Evolutionary conservation across 148 eudicot species (phyloP).

Genomic region (Silene conica): DNA sequence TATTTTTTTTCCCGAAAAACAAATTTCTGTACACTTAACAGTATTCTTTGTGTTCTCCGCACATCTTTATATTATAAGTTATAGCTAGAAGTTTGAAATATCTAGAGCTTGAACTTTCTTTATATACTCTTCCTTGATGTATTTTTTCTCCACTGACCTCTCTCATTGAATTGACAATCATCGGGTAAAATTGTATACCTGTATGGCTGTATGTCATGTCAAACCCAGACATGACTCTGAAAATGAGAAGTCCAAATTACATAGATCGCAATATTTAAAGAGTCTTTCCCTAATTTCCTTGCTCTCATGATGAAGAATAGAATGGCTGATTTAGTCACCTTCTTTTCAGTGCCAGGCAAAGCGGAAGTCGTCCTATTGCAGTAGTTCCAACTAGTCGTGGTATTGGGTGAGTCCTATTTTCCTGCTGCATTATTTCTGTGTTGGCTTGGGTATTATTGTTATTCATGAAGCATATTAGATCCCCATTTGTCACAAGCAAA

Average conservation of each 20-base stretch:
- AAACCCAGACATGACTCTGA: background rate
- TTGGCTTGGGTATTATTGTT: background rate
- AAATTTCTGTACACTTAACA: too few species aligned
- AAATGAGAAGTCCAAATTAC: background rate
- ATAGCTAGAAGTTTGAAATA: too few species aligned
- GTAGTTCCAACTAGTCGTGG: constrained; percentile 39
- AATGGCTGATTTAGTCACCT: background rate
- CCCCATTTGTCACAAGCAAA: background rate
- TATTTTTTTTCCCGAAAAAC: too few species aligned
- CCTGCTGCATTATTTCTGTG: background rate
- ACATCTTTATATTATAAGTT: too few species aligned
- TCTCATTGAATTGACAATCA: background rate
- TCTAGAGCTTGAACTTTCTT: too few species aligned
- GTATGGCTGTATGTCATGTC: background rate
- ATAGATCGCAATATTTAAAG: background rate
- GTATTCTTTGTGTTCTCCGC: too few species aligned
- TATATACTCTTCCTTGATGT: too few species aligned
- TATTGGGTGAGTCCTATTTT: constrained; percentile 37
- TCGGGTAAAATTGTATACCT: background rate
- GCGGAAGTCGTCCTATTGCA: constrained; percentile 45
- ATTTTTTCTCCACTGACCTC: too few species aligned
- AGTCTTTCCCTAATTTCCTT: background rate
- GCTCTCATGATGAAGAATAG: background rate
- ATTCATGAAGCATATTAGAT: background rate
- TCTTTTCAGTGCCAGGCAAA: constrained; percentile 39